Base-by-base conservation (phyloP, 177 flowering plant genomes). In the Tripterygium wilfordii region DNA sequence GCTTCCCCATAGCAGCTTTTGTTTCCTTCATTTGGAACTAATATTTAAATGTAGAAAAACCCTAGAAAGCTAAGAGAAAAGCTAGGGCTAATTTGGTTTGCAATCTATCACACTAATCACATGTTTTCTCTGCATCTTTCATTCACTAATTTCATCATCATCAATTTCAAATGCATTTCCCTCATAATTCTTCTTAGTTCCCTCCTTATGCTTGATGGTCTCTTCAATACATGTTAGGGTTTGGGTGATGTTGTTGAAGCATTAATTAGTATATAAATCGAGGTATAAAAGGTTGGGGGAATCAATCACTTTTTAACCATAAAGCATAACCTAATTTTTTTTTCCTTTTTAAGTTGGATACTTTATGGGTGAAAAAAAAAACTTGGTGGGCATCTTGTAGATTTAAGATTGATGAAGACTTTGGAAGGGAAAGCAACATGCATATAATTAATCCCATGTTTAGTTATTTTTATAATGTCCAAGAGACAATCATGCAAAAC, bases 351-450 rank as follows among this genome's bases (percentile, higher is more conserved):
- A 26, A 14, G n/a, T 33, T 20, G 37, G 21, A 16, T 32, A 48
- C 42, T 39, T 39, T 35, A 56, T 37, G 37, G 16, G 37, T 29
- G 20, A 29, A 20, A 22, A 38, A 27, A 57, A 31, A 52, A 39
- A 32, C 29, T 54, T 44, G 52, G 45, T 45, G 57, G 53, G 68
- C 68, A 64, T 64, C 68, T 57, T 57, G 26, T 48, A 10, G 33
- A 14, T 49, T 51, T 32, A 8, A 27, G 38, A 21, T 18, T 32
- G 3, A 37, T 49, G 47, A 45, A 47, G 27, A n/a, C 20, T 50
- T 53, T 56, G 46, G 27, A 56, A 22, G 27, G 28, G 55, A 62
- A 62, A 62, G 53, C 47, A 55, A 10, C n/a, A n/a, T n/a, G n/a
- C 43, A 13, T 5, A 21, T 29, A 29, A 61, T 21, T 14, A 13